phyloP scores from a whole-genome alignment of 768 basidiomycete genomes.

The Lanmaoa rubissima region DNA sequence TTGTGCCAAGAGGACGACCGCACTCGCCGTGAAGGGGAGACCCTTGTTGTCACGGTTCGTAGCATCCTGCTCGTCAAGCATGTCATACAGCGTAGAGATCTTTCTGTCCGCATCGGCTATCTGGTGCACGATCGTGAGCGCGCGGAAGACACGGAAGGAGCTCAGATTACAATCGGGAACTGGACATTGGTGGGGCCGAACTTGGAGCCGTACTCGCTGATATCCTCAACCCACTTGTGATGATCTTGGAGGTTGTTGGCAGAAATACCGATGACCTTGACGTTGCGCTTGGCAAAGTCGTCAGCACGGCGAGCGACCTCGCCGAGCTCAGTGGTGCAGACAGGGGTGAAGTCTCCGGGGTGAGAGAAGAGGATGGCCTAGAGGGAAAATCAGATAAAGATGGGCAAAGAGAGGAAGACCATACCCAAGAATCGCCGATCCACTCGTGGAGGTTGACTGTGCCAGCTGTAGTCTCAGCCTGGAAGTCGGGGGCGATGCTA shows the following conservation, averaged over 20 bases:
- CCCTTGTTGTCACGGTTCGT: slow-evolving; percentile 86
- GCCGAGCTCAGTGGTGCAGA: slow-evolving; percentile 96
- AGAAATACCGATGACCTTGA: slow-evolving; percentile 92
- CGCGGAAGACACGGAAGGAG: background rate
- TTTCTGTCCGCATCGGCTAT: slow-evolving; percentile 91
- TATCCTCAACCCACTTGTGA: slow-evolving; percentile 85
- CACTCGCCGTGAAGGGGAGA: slow-evolving; percentile 82
- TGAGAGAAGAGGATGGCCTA: slow-evolving; percentile 92
- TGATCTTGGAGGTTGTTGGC: slow-evolving; percentile 89
- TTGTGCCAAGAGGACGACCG: background rate
- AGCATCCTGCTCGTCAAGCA: slow-evolving; percentile 94
- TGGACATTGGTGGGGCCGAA: slow-evolving; percentile 68
- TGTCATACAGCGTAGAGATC: slow-evolving; percentile 86
- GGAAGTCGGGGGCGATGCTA: slow-evolving; percentile 86
- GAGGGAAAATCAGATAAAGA: background rate
- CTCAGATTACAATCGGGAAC: slow-evolving; percentile 78
- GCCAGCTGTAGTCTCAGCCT: slow-evolving; percentile 86
- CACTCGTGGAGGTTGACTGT: slow-evolving; percentile 91
- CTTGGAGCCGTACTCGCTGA: slow-evolving; percentile 75
- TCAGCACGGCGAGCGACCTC: slow-evolving; percentile 86
- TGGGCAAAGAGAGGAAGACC: slow-evolving; percentile 15
- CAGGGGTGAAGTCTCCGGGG: slow-evolving; percentile 89
- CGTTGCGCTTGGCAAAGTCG: slow-evolving; percentile 84
- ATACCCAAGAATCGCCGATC: slow-evolving; percentile 85
- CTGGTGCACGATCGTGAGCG: slow-evolving; percentile 38